A percentile compares a stretch with the other conserved stretches of the same genome.
Evolutionary conservation across 352 stramenopile species (phyloP).

Genomic region (Pythium oligandrum): DNA sequence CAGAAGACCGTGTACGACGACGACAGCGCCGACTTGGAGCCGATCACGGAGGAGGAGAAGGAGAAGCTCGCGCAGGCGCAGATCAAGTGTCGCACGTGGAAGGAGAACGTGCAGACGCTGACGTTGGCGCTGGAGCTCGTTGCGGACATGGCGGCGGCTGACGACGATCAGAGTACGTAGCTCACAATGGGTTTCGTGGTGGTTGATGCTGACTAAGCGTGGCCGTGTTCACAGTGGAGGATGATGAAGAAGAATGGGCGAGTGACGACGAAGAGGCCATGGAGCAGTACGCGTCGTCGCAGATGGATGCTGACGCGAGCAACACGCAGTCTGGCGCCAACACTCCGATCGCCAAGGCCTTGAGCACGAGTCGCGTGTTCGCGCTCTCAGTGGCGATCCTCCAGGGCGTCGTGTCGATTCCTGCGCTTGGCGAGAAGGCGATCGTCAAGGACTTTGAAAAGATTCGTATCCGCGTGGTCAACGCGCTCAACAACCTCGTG

Average conservation of each 20-base stretch:
- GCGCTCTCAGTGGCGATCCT: constrained; percentile 58
- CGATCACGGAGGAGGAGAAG: constrained; percentile 48
- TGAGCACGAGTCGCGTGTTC: constrained; percentile 48
- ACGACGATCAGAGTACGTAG: constrained; percentile 44
- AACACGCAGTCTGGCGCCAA: not conserved
- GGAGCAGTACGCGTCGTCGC: constrained; percentile 65
- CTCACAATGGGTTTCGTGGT: not conserved
- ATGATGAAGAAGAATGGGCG: constrained; percentile 80
- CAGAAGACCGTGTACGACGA: constrained; percentile 60
- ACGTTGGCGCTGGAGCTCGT: constrained; percentile 75
- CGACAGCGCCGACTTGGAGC: constrained; percentile 56
- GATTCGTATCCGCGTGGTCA: constrained; percentile 78
- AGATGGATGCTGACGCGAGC: constrained; percentile 46
- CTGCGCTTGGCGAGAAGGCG: constrained; percentile 33
- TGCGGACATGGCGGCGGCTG: constrained; percentile 49
- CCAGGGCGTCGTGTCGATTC: constrained; percentile 73
- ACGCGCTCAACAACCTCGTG: constrained; percentile 81
- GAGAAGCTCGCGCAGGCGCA: constrained; percentile 63
- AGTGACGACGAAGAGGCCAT: constrained; percentile 88
- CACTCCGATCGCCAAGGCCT: constrained; percentile 27
- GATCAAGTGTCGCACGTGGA: constrained; percentile 64
- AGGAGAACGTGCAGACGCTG: constrained; percentile 77
- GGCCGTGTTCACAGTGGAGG: constrained; percentile 16
- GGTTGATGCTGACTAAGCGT: not conserved
- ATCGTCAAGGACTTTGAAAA: constrained; percentile 70